phyloP scores from a whole-genome alignment of 1,284 basidiomycete species.

The Trichosporon sp. region DNA sequence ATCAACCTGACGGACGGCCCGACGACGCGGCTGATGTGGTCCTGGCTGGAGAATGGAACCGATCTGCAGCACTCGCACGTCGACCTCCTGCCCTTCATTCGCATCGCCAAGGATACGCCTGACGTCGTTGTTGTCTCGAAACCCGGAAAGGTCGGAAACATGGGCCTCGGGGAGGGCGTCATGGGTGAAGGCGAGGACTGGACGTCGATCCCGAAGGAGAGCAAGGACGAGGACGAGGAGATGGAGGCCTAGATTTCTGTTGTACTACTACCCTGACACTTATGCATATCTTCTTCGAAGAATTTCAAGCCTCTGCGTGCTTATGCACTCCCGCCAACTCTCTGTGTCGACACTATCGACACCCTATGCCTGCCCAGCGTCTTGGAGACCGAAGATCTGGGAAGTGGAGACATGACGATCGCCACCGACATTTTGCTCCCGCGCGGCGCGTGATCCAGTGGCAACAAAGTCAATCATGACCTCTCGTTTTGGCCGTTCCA shows the following conservation, averaged over 20 bases:
- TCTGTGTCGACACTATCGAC: neutral
- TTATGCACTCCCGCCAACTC: neutral
- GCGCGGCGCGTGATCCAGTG: neutral
- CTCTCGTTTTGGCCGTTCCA: neutral
- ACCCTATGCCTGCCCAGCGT: neutral
- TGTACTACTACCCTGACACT: constrained; percentile 6
- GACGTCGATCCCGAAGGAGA: constrained; percentile 6
- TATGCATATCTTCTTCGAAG: neutral
- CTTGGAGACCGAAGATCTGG: neutral
- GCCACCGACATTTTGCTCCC: constrained; percentile 9
- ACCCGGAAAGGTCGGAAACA: constrained; percentile 27
- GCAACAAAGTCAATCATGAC: constrained; percentile 5
- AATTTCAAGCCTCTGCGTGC: neutral
- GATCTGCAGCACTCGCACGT: constrained; percentile 58
- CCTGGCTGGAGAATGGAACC: constrained; percentile 68
- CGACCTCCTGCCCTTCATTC: constrained; percentile 54
- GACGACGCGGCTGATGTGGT: constrained; percentile 68
- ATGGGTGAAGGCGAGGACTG: constrained; percentile 23
- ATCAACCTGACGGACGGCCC: constrained; percentile 70
- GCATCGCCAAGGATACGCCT: constrained; percentile 28
- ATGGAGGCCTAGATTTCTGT: constrained; percentile 14
- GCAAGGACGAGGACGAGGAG: constrained; percentile 9
- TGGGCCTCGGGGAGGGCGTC: constrained; percentile 32
- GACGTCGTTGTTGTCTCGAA: constrained; percentile 30
- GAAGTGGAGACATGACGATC: neutral